These are phyloP conservation scores for Suhomyces terraborum DNA, from an alignment of 1,139 yeast genomes.

Conservation along the genomic window DNA sequence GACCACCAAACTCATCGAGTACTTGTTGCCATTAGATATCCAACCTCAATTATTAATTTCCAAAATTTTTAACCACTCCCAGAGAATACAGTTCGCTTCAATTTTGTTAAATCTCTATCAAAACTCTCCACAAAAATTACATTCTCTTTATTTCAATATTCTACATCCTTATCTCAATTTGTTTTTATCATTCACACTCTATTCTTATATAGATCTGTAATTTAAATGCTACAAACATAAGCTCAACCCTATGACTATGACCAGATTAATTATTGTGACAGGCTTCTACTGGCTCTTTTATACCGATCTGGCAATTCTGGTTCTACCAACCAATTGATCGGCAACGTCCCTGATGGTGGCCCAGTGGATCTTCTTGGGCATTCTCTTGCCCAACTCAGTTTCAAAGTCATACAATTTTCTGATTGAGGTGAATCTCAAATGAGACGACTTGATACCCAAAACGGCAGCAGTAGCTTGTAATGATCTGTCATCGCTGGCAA, in stretches of 20 bases:
- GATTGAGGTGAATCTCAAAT: constrained; percentile 71
- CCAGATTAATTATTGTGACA: neutral
- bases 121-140: no score
- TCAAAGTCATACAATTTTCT: constrained; percentile 81
- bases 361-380: constrained; percentile 93
- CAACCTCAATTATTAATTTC: no score
- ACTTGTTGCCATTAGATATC: no score
- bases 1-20: no score
- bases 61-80: no score
- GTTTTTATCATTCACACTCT: neutral
- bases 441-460: constrained; percentile 80
- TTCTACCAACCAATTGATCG: constrained; percentile 84
- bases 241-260: constrained; percentile 1
- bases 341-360: constrained; percentile 69
- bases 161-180: no score
- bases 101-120: no score
- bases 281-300: neutral
- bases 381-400: constrained; percentile 75
- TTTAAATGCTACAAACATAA: neutral
- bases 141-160: no score
- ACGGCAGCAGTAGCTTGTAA: constrained; percentile 73
- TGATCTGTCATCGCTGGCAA: constrained; percentile 35
- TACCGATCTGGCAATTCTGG: constrained; percentile 15
- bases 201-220: neutral
- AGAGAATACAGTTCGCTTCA: no score